Evolutionary conservation across 1,284 basidiomycete species (phyloP).

Genomic region (Porodaedalea pini): DNA sequence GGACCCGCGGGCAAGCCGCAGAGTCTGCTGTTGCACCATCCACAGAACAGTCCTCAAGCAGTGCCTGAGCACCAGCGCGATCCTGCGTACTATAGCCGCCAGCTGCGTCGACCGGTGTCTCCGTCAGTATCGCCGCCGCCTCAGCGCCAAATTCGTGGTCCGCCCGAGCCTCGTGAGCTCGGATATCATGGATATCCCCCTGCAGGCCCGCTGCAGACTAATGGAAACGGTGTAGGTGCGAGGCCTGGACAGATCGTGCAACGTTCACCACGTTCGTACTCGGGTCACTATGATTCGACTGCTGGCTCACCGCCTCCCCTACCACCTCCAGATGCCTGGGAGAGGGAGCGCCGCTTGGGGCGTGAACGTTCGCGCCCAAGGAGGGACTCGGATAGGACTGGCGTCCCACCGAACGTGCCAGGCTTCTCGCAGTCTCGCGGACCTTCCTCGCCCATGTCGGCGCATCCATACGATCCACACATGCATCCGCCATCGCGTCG

Average conservation of each 20-base stretch:
- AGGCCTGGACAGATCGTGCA: conserved; percentile 49
- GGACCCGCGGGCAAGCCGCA: conserved; percentile 48
- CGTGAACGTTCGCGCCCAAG: conserved; percentile 5
- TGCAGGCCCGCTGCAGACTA: conserved; percentile 30
- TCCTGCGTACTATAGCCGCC: conserved; percentile 37
- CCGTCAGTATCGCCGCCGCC: conserved; percentile 44
- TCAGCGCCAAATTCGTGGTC: conserved; percentile 3
- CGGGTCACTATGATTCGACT: conserved; percentile 38
- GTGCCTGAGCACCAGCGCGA: conserved; percentile 47
- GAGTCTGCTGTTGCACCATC: conserved; percentile 60
- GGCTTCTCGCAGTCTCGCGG: conserved; percentile 15
- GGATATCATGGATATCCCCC: conserved; percentile 7
- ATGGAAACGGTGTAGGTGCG: conserved; percentile 45
- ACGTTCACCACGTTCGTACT: conserved; percentile 54
- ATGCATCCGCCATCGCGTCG: conserved; percentile 3
- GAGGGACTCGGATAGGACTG: conserved; percentile 11
- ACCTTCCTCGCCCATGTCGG: conserved; percentile 15
- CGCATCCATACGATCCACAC: conserved; percentile 16
- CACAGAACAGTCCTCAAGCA: conserved; percentile 52
- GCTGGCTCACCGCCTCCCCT: conserved; percentile 26
- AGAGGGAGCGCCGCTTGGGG: conserved; percentile 15
- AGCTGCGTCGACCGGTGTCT: conserved; percentile 42
- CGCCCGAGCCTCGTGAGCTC: conserved; percentile 2
- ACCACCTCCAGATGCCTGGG: conserved; percentile 46
- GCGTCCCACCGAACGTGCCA: not conserved